Evolutionary conservation across 495 filamentous ascomycete genomes (phyloP).

Genomic region (Penicillium verhagenii): DNA sequence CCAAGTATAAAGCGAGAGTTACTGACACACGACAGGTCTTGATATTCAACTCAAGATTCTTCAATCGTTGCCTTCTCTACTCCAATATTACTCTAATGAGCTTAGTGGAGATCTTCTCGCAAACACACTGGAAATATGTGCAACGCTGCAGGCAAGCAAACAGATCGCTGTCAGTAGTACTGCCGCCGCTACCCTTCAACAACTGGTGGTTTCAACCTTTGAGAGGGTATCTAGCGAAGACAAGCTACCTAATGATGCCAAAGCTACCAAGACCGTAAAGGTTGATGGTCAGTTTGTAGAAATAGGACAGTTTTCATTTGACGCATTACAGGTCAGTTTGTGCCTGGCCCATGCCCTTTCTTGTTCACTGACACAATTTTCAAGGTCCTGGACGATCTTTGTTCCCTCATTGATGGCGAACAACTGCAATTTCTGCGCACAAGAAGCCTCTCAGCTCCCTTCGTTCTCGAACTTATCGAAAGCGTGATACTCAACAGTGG

Average conservation of each 20-base stretch:
- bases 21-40: slow-evolving; percentile 57
- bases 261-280: slow-evolving; percentile 32
- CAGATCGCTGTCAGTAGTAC: slow-evolving; percentile 91
- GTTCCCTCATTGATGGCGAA: slow-evolving; percentile 80
- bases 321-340: slow-evolving; percentile 69
- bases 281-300: slow-evolving; percentile 59
- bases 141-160: slow-evolving; percentile 84
- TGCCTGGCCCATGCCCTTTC: neutral
- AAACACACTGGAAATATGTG: slow-evolving; percentile 83
- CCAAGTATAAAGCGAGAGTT: neutral
- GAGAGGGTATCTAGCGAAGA: slow-evolving; percentile 87
- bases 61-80: slow-evolving; percentile 84
- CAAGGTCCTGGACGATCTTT: slow-evolving; percentile 84
- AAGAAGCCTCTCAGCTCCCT: slow-evolving; percentile 71
- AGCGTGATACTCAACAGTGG: slow-evolving; percentile 83
- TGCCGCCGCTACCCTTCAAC: slow-evolving; percentile 90
- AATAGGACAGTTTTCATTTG: slow-evolving; percentile 73
- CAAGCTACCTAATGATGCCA: slow-evolving; percentile 52
- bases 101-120: slow-evolving; percentile 78
- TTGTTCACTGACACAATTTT: slow-evolving; percentile 18
- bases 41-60: slow-evolving; percentile 96
- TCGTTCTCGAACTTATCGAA: slow-evolving; percentile 88
- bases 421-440: slow-evolving; percentile 75
- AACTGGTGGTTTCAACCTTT: slow-evolving; percentile 87
- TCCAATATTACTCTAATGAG: slow-evolving; percentile 86